These are phyloP conservation scores for Trichosanthes cucumerina DNA, from an alignment of 306 rosid species.

Conservation along the genomic window DNA sequence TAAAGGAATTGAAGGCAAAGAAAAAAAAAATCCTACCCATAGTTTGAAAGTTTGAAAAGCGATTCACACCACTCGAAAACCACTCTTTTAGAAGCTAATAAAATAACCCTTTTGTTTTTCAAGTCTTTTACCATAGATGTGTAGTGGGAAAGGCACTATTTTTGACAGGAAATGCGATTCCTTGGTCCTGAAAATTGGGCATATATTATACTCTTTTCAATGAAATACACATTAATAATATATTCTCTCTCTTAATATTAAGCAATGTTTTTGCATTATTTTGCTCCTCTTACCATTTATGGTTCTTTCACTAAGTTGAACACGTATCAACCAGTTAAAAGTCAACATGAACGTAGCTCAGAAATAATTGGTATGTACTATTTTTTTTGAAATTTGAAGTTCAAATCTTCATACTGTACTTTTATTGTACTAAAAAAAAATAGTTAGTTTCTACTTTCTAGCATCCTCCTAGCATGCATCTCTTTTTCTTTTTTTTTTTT, in stretches of 20 bases:
- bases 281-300: background rate
- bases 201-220: background rate
- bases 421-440: no score
- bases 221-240: background rate
- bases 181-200: background rate
- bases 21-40: conserved; percentile 3
- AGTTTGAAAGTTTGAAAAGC: background rate
- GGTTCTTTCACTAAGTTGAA: no score
- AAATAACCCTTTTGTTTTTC: background rate
- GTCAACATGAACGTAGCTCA: no score
- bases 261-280: background rate
- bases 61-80: background rate
- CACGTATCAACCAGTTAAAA: no score
- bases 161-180: conserved; percentile 4
- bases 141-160: background rate
- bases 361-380: background rate
- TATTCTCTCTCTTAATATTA: background rate
- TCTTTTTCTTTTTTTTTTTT: background rate
- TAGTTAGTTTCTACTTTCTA: no score
- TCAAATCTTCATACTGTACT: no score
- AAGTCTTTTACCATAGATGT: background rate
- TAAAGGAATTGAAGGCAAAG: background rate
- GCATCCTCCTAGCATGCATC: background rate
- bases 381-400: no score
- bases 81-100: background rate